These are phyloP conservation scores for Lonicera japonica DNA, from an alignment of 129 eudicot species.

Conservation along the genomic window DNA sequence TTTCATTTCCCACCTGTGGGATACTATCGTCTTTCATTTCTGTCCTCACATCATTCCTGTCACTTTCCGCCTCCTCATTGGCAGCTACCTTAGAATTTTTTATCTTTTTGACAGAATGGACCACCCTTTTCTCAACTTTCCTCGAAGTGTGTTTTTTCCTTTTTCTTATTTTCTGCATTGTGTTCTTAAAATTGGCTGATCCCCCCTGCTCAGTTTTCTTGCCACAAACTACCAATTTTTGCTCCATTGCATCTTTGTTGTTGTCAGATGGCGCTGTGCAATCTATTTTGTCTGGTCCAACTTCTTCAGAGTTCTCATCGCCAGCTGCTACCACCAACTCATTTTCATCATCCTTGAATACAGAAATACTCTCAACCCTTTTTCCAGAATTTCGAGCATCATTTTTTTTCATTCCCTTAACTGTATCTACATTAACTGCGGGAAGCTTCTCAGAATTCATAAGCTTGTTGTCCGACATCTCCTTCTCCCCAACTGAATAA, in stretches of 20 bases:
- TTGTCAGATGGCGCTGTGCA: conserved; percentile 1
- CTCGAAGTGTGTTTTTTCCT: conserved; percentile 27
- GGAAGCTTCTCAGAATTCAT: conserved; percentile 16
- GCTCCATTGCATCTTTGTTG: conserved; percentile 10
- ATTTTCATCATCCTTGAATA: conserved; percentile 38
- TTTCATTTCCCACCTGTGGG: no score
- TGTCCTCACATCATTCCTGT: conserved; percentile 15
- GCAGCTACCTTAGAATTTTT: conserved; percentile 16
- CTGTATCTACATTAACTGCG: conserved; percentile 17
- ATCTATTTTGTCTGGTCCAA: conserved; percentile 6
- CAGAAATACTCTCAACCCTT: conserved; percentile 8
- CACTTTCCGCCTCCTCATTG: conserved; percentile 21
- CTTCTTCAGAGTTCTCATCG: no score
- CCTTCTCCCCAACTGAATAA: conserved; percentile 13
- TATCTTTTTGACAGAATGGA: conserved; percentile 11
- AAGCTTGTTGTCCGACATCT: not conserved
- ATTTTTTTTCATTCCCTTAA: conserved; percentile 8
- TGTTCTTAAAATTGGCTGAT: no score
- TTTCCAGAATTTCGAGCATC: conserved; percentile 12
- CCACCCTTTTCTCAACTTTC: conserved; percentile 22
- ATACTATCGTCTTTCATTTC: conserved; percentile 15
- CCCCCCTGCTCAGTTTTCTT: conserved; percentile 19
- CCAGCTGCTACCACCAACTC: conserved; percentile 1
- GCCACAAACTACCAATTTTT: conserved; percentile 3
- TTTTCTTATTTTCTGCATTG: conserved; percentile 16